Evolutionary conservation across 768 basidiomycete species (phyloP).

Genomic region (Agrocybe pediades): DNA sequence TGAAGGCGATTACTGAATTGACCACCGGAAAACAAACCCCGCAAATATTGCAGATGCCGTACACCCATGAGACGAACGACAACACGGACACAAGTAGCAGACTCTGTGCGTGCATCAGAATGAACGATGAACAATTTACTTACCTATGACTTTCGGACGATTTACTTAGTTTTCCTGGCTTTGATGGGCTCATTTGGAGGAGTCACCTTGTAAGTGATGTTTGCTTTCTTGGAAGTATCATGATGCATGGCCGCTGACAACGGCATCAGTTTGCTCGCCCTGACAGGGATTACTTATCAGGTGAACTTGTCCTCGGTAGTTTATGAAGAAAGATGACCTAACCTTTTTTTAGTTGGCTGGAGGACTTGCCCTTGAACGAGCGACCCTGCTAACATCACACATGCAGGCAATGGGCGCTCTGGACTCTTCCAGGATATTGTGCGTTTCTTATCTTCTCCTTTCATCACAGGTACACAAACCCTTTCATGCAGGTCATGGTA

Average conservation of each 20-base stretch:
- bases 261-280: constrained; percentile 14
- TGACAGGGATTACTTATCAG: constrained; percentile 19
- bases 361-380: constrained; percentile 47
- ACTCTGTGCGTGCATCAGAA: constrained; percentile 1
- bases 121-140: constrained; percentile 33
- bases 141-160: neutral
- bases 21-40: constrained; percentile 49
- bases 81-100: constrained; percentile 10
- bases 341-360: constrained; percentile 9
- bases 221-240: neutral
- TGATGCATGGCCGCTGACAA: neutral
- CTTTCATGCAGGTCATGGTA: constrained; percentile 61
- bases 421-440: constrained; percentile 58
- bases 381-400: constrained; percentile 63
- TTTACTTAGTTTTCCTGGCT: constrained; percentile 4
- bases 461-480: neutral
- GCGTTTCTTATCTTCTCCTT: neutral
- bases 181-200: constrained; percentile 13
- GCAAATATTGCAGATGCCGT: constrained; percentile 59
- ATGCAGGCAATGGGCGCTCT: constrained; percentile 80
- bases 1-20: constrained; percentile 71
- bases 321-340: neutral
- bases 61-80: constrained; percentile 50
- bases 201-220: constrained; percentile 17
- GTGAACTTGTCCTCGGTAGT: neutral